Conservation (phyloP, 768 basidiomycete species). For the Trametes elegans region DNA sequence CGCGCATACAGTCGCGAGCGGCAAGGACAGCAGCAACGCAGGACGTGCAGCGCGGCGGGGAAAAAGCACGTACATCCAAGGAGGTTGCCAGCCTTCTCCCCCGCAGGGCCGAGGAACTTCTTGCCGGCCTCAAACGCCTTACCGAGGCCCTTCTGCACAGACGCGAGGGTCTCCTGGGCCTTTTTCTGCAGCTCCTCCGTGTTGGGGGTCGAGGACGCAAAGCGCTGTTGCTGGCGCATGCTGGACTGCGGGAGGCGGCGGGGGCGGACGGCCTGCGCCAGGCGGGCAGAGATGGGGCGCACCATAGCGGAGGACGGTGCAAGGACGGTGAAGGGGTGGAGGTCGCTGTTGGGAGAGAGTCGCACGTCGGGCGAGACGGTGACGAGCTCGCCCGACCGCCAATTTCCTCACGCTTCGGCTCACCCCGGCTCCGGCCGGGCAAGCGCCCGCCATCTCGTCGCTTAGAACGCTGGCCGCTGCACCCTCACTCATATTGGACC, state of each 20-base stretch:
- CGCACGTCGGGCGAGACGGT: conserved; percentile 22
- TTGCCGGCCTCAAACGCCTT: conserved; percentile 51
- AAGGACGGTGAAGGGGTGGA: conserved; percentile 9
- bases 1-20: too few relatives aligned
- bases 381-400: conserved; percentile 20
- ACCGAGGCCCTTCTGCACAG: conserved; percentile 55
- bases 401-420: conserved; percentile 19
- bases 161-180: conserved; percentile 62
- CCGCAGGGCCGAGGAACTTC: conserved; percentile 47
- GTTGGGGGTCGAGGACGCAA: conserved; percentile 29
- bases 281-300: conserved; percentile 24
- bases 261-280: conserved; percentile 25
- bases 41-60: neutral
- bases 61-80: conserved; percentile 47
- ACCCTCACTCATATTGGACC: too few relatives aligned
- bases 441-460: neutral
- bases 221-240: conserved; percentile 23
- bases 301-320: conserved; percentile 21
- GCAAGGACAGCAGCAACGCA: neutral
- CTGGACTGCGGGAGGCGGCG: conserved; percentile 20
- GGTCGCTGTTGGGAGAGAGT: conserved; percentile 16
- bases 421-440: conserved; percentile 6
- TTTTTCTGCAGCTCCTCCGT: conserved; percentile 61
- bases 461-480: neutral
- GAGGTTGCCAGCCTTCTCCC: conserved; percentile 52